phyloP scores from a whole-genome alignment of 1,139 yeast genomes.

The Blastobotrys malaysiensis region DNA sequence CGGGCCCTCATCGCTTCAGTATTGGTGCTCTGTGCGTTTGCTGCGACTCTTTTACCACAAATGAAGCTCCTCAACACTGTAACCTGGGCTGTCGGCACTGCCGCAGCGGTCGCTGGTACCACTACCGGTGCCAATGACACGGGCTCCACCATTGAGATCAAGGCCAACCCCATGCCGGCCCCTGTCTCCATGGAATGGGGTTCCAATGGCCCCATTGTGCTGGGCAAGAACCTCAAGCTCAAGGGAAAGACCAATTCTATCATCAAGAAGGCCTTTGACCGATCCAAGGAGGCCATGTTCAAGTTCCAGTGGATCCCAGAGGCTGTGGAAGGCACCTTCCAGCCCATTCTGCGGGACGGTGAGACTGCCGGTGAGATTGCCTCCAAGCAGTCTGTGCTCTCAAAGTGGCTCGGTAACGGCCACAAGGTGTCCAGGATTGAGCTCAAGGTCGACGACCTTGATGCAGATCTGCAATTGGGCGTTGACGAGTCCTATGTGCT shows the following conservation, averaged over 20 bases:
- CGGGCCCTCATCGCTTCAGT: not conserved
- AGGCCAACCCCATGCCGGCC: constrained; percentile 13
- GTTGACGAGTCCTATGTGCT: constrained; percentile 39
- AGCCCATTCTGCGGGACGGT: constrained; percentile 5
- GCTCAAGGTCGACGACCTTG: constrained; percentile 24
- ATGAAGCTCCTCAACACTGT: not conserved
- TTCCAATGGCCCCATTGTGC: constrained; percentile 4
- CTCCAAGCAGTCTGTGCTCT: not conserved
- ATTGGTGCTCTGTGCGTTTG: not conserved
- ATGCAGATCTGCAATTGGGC: constrained; percentile 36
- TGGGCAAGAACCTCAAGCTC: constrained; percentile 9
- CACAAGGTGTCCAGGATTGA: not conserved
- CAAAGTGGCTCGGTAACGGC: not conserved
- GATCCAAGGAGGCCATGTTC: constrained; percentile 12
- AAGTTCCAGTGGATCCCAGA: constrained; percentile 15
- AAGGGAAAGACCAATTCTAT: constrained; percentile 13
- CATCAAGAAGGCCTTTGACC: constrained; percentile 18
- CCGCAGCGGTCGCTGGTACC: not conserved
- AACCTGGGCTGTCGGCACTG: not conserved
- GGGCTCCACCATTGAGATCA: not conserved
- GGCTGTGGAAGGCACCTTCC: constrained; percentile 14
- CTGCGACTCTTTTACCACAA: not conserved
- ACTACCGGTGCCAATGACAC: not conserved
- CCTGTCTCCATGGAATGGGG: constrained; percentile 13
- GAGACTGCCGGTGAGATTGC: not conserved